Evolutionary conservation across 805 yeast species (phyloP).

Genomic region (Spathaspora arborariae): DNA sequence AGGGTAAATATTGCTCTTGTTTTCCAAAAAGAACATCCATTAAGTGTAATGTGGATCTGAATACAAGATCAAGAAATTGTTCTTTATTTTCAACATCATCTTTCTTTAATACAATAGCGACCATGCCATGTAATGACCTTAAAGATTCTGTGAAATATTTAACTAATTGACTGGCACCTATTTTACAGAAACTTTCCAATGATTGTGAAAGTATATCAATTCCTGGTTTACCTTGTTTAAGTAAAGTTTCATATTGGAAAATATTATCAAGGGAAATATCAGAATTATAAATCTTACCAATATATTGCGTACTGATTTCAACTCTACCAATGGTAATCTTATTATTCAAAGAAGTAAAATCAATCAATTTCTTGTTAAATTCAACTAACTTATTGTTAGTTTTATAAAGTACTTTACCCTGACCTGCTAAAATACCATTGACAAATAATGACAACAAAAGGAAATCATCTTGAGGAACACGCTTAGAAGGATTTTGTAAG

Average conservation of each 20-base stretch:
- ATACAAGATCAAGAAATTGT: conserved; percentile 33
- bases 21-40: conserved; percentile 63
- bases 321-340: conserved; percentile 40
- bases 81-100: conserved; percentile 24
- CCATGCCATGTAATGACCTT: conserved; percentile 28
- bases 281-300: conserved; percentile 63
- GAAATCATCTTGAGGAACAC: conserved; percentile 45
- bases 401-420: conserved; percentile 51
- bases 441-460: conserved; percentile 53
- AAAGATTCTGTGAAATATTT: conserved; percentile 62
- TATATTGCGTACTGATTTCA: conserved; percentile 59
- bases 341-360: conserved; percentile 37
- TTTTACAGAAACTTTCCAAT: conserved; percentile 47
- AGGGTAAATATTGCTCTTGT: conserved; percentile 57
- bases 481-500: conserved; percentile 14
- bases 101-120: conserved; percentile 12
- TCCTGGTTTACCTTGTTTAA: conserved; percentile 31
- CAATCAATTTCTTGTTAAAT: conserved; percentile 42
- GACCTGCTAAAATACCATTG: conserved; percentile 62
- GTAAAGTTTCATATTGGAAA: conserved; percentile 48
- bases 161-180: conserved; percentile 51
- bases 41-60: conserved; percentile 57
- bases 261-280: conserved; percentile 53
- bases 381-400: conserved; percentile 46
- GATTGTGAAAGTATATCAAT: conserved; percentile 44